Evolutionary conservation across 2,329 filamentous ascomycete species (phyloP), one percentile per base, ranked within the genome.

Genomic region (Zymoseptoria tritici): DNA sequence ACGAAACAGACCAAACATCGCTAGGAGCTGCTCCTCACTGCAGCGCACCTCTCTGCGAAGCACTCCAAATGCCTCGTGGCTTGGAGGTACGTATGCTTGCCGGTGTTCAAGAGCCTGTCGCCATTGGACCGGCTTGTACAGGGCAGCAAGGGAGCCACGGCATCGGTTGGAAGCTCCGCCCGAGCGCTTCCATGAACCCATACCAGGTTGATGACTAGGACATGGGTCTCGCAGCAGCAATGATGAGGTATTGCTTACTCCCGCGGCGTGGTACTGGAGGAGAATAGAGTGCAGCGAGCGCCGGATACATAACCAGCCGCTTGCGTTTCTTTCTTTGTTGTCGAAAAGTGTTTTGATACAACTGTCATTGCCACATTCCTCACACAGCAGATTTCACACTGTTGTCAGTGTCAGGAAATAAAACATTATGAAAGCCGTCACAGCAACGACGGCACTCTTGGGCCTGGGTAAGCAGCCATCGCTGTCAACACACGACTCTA

Each of bases 381-480:
- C 7, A 46, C 36, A 46, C 36, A 46, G 13, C 11, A 46, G 13
- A 16, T 46, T 46, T 5, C 36, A 5, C 36, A 13, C 16, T 46
- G 36, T 46, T 46, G 36, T 46, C 16, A 16, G 36, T 46, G 36
- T 46, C 11, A 46, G 36, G 36, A n/a, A 46, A n/a, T 4, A 49
- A 20, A 26, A 21, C 36, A 59, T 4, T 13, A 63, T 63, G 61
- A 63, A 54, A 52, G 31, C 52, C 16, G n/a, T 55, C 11, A 36
- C 20, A 9, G 22, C 52, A 50, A 49, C 36, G 21, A 55, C 49
- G 22, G 57, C 57, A 26, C 36, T 55, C 21, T 46, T 64, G 55
- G 26, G 60, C 42, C 49, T 61, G 53, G 62, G 62, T 64, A 52
- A 29, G 58, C 46, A 20, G 20, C 13, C 9, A 5, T 22, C 16